Evolutionary conservation across 2,329 filamentous ascomycete species (phyloP).

Genomic region (Stagonosporopsis cucurbitacearum): DNA sequence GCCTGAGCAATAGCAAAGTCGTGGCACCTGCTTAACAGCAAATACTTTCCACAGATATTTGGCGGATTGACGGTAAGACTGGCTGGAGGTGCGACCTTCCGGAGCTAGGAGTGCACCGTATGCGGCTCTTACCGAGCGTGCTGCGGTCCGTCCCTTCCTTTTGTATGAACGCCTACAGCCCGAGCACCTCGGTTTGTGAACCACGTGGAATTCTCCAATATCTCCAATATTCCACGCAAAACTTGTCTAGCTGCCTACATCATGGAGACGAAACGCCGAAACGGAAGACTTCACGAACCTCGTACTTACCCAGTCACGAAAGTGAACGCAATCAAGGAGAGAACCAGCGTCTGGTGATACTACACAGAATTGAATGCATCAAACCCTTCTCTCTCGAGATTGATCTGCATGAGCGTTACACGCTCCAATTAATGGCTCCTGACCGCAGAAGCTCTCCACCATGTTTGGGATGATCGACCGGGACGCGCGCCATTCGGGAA

Average conservation of each 20-base stretch:
- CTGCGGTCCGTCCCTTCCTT: constrained; percentile 3
- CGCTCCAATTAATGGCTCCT: neutral
- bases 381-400: neutral
- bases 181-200: neutral
- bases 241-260: too few species aligned
- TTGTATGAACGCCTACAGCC: neutral
- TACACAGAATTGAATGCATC: neutral
- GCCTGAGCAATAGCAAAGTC: too few species aligned
- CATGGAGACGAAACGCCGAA: neutral
- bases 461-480: neutral
- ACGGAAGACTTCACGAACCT: too few species aligned
- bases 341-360: neutral
- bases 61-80: too few species aligned
- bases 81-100: neutral
- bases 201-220: neutral
- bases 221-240: neutral
- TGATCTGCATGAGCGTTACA: neutral
- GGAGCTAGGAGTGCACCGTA: constrained; percentile 1
- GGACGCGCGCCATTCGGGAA: neutral
- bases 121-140: neutral
- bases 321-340: neutral
- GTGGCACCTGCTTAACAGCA: too few species aligned
- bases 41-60: too few species aligned
- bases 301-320: too few species aligned
- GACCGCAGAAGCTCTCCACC: neutral